Evolutionary conservation across 2,329 filamentous ascomycete species (phyloP), one percentile per base, ranked within the genome.

Genomic region (Drechslerella coelobrocha): DNA sequence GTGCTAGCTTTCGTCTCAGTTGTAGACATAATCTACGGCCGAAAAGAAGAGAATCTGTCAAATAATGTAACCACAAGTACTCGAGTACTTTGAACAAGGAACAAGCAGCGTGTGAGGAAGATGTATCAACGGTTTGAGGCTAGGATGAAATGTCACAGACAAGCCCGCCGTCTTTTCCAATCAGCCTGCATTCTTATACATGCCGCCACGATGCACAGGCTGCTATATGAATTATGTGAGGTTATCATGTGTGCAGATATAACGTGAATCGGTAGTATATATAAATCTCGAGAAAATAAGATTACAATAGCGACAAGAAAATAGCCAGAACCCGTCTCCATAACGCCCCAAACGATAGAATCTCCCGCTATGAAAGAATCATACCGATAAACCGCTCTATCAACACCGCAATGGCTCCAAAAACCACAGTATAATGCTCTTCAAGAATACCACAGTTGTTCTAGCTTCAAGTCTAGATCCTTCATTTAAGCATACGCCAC

Each of bases 1-100:
- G 66, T 47, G 31, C 66, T 71, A 8, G 43, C 66, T 31, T 19
- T 50, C 21, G 41, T 52, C 37, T 71, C 59, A 12, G 59, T 10
- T 45, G 52, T 61, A 34, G 27, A n/a, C 52, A 55, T 55, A 19
- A 7, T 10, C 21, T 39, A 39, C 29, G 19, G 41, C 6, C n/a
- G 21, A 7, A 34, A 14, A 27, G 14, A 24, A 9, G 51, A 43
- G 7, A 45, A 43, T 41, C 27, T 9, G 31, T 41, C 51, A 51
- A 17, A 45, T 55, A 6, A 5, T 2, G 41, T 23, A 41, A 41
- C n/a, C n/a, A n/a, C n/a, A n/a, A n/a, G n/a, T n/a, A n/a, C n/a
- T n/a, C n/a, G n/a, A 31, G 29, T 31, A 31, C 29, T 31, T 31
- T 6, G 29, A 31, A 31, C 29, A 31, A 6, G 6, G 12, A 31